Evolutionary conservation across 176 grass and related monocot genomes (phyloP).

Genomic region (Phyllostachys edulis): DNA sequence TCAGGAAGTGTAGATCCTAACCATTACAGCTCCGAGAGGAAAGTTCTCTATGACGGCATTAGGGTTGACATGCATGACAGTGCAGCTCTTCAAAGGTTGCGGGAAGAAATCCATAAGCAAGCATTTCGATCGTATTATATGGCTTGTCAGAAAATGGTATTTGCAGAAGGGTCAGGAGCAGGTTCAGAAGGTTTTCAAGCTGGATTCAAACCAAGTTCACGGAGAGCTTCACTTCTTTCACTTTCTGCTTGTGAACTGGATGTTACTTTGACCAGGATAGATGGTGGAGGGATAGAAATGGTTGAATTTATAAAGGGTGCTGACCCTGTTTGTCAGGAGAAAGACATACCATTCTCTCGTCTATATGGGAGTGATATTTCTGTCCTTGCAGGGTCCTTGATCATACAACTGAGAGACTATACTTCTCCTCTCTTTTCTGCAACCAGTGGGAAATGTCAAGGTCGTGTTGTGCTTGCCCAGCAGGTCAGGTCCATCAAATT

Average conservation of each 20-base stretch:
- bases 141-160: constrained; percentile 75
- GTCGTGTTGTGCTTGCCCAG: constrained; percentile 90
- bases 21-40: constrained; percentile 46
- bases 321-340: constrained; percentile 72
- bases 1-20: constrained; percentile 55
- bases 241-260: constrained; percentile 88
- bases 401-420: constrained; percentile 91
- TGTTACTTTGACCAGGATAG: constrained; percentile 76
- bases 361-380: constrained; percentile 92
- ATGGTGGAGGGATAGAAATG: constrained; percentile 82
- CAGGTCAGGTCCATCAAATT: constrained; percentile 58
- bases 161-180: constrained; percentile 78
- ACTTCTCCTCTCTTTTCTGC: constrained; percentile 84
- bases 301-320: constrained; percentile 87
- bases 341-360: constrained; percentile 91
- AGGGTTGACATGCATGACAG: constrained; percentile 63
- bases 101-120: constrained; percentile 89
- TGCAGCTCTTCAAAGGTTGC: constrained; percentile 53
- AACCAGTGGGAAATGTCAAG: constrained; percentile 71
- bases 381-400: constrained; percentile 78
- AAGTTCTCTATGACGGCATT: constrained; percentile 45
- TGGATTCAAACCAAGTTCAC: constrained; percentile 75
- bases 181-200: constrained; percentile 82
- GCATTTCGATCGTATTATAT: constrained; percentile 82
- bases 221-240: constrained; percentile 90